A percentile compares a stretch with the other conserved stretches of the same genome.
Conservation (phyloP, 1,139 yeast genomes). For the Candida sanyaensis region DNA sequence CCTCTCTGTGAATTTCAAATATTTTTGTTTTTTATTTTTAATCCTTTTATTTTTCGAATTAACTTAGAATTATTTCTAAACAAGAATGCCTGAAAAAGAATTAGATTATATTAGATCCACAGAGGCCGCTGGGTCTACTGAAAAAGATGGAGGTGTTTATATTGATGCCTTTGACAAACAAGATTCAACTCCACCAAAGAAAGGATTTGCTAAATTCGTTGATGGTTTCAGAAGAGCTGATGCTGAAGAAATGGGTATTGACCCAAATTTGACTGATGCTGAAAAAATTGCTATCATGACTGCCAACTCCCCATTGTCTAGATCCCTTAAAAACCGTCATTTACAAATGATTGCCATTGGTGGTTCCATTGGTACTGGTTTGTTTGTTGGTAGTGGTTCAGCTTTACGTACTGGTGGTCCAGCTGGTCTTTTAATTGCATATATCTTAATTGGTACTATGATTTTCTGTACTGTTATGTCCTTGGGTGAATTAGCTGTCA, state of each 20-base stretch:
- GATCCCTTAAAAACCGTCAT: conserved; percentile 64
- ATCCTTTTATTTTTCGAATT: neutral
- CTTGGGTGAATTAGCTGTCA: conserved; percentile 70
- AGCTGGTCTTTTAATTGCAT: conserved; percentile 69
- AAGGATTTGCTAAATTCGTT: conserved; percentile 42
- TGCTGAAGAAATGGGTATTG: conserved; percentile 53
- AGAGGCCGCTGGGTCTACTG: conserved; percentile 38
- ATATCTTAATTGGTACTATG: conserved; percentile 44
- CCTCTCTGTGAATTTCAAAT: neutral
- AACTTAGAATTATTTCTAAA: too few relatives aligned
- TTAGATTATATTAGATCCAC: conserved; percentile 43
- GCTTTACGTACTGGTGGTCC: conserved; percentile 69
- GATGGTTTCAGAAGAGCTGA: conserved; percentile 63
- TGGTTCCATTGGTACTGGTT: conserved; percentile 84
- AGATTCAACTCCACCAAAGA: conserved; percentile 25
- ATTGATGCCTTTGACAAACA: conserved; percentile 43
- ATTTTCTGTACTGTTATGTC: conserved; percentile 69
- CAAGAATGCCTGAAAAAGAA: conserved; percentile 43
- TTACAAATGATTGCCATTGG: conserved; percentile 87
- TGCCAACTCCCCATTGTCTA: conserved; percentile 70
- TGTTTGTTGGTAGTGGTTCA: conserved; percentile 67
- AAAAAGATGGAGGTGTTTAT: conserved; percentile 45
- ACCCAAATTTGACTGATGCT: conserved; percentile 64
- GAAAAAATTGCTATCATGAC: conserved; percentile 69
- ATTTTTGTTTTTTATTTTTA: neutral